phyloP scores from a whole-genome alignment of 108 stramenopile genomes.

The Aurantiochytrium sp. region DNA sequence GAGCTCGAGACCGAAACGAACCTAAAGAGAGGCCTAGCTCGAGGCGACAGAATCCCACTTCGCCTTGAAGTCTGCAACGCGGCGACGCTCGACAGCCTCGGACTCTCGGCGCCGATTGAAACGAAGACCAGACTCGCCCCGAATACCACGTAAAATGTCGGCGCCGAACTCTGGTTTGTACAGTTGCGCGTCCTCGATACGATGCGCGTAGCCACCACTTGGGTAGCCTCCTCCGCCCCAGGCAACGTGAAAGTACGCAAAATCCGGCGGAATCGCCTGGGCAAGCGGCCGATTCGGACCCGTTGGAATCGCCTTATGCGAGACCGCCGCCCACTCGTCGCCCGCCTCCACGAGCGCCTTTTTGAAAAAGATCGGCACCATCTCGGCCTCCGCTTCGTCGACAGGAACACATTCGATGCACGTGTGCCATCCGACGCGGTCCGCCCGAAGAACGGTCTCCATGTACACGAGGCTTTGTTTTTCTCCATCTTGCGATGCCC shows the following conservation, averaged over 20 bases:
- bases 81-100: neutral
- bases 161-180: neutral
- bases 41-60: neutral
- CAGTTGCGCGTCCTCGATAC: neutral
- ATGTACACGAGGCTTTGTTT: neutral
- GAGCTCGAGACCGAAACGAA: too few species aligned
- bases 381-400: neutral
- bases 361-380: neutral
- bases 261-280: neutral
- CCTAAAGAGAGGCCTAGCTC: neutral
- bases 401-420: constrained; percentile 6
- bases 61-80: neutral
- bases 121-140: neutral
- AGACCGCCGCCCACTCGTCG: neutral
- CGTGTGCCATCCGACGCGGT: neutral
- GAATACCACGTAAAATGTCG: neutral
- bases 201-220: neutral
- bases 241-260: constrained; percentile 13
- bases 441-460: neutral
- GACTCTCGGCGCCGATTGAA: neutral
- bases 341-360: neutral
- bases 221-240: constrained; percentile 10
- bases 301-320: neutral
- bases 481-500: neutral
- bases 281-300: neutral